Conservation (phyloP, 257 asterid genomes). For the Penstemon eatonii region DNA sequence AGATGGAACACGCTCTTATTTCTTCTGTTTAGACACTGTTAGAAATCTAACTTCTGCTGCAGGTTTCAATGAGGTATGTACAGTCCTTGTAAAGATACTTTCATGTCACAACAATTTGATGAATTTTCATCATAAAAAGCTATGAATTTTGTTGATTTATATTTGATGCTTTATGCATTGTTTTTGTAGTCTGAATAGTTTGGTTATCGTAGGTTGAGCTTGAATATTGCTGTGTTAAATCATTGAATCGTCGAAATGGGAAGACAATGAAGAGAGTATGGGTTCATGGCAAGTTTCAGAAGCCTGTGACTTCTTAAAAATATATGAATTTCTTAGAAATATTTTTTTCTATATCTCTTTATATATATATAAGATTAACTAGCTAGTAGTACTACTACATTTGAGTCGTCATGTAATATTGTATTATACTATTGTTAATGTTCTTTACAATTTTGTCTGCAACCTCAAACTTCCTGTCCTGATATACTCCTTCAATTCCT, state of each 20-base stretch:
- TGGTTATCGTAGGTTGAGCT: slow-evolving; percentile 70
- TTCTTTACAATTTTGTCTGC: too few relatives aligned
- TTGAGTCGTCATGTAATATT: too few relatives aligned
- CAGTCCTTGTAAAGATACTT: neutral
- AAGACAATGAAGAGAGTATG: slow-evolving; percentile 88
- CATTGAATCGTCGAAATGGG: slow-evolving; percentile 75
- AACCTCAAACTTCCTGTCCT: too few relatives aligned
- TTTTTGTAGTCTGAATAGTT: neutral
- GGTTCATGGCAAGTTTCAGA: slow-evolving; percentile 95
- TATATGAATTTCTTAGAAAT: neutral
- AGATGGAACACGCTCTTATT: slow-evolving; percentile 91
- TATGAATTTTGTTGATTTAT: neutral
- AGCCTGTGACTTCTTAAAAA: slow-evolving; percentile 32
- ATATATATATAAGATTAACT: too few relatives aligned
- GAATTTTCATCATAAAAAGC: neutral
- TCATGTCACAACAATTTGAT: neutral
- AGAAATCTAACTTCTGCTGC: slow-evolving; percentile 56
- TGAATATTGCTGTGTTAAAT: slow-evolving; percentile 85
- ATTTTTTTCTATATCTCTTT: too few relatives aligned
- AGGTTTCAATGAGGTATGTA: slow-evolving; percentile 89
- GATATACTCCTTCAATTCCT: too few relatives aligned
- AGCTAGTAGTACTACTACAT: too few relatives aligned
- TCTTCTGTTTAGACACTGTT: slow-evolving; percentile 71
- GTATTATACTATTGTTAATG: too few relatives aligned
- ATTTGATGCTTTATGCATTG: neutral